Conservation (phyloP, 805 yeast species). For the Suhomyces pyralidae region DNA sequence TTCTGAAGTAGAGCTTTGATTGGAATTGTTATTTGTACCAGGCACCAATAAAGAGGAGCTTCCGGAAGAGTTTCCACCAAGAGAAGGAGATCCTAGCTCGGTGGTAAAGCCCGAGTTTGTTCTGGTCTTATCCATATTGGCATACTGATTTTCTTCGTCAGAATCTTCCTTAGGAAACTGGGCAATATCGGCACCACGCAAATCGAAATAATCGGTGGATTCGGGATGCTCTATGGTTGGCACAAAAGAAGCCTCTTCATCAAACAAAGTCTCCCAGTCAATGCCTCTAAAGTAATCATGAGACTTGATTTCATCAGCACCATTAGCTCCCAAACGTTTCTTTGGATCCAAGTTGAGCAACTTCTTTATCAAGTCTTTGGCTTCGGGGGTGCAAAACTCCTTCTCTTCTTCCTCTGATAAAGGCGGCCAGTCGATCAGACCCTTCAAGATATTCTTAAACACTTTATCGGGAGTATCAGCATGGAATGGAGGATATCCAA, state of each 20-base stretch:
- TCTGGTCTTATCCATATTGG: not conserved
- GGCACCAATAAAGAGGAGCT: slow-evolving; percentile 11
- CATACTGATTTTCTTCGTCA: slow-evolving; percentile 25
- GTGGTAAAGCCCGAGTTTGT: slow-evolving; percentile 4
- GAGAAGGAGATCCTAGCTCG: slow-evolving; percentile 15
- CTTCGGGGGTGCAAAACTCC: slow-evolving; percentile 57
- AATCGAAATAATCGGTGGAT: slow-evolving; percentile 86
- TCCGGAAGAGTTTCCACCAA: slow-evolving; percentile 3
- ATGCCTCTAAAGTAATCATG: slow-evolving; percentile 77
- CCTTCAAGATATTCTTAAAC: slow-evolving; percentile 72
- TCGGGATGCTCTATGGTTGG: slow-evolving; percentile 80
- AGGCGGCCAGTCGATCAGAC: slow-evolving; percentile 83
- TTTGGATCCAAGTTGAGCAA: slow-evolving; percentile 63
- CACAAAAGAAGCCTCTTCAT: slow-evolving; percentile 75
- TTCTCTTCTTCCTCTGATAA: slow-evolving; percentile 51
- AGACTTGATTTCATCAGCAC: slow-evolving; percentile 70
- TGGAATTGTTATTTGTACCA: slow-evolving; percentile 11
- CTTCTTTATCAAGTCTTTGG: slow-evolving; percentile 67
- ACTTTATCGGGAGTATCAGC: slow-evolving; percentile 76
- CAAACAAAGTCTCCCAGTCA: slow-evolving; percentile 71
- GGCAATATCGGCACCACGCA: slow-evolving; percentile 77
- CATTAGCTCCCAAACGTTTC: slow-evolving; percentile 71
- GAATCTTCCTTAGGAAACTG: slow-evolving; percentile 54
- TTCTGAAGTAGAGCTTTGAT: slow-evolving; percentile 9
- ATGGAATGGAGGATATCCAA: slow-evolving; percentile 95